Percentiles rank a stretch among this genome's conserved stretches.
Conservation (phyloP, 352 stramenopile species). For the Globisporangium echinulatum region DNA sequence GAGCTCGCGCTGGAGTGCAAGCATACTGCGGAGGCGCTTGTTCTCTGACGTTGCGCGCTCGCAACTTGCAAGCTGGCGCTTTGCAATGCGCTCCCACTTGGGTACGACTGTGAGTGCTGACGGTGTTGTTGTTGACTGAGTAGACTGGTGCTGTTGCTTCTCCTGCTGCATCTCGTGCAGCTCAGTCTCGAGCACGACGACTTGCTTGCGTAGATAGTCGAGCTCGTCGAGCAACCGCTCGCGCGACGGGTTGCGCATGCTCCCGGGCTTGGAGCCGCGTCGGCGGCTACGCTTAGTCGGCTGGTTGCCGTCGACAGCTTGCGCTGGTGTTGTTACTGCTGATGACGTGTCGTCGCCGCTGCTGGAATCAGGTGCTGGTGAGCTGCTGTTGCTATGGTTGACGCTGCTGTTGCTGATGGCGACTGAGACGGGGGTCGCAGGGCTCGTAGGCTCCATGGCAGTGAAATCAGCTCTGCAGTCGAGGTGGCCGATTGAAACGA, state of each 20-base stretch:
- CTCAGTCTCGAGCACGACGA: conserved; percentile 15
- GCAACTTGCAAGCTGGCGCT: conserved; percentile 3
- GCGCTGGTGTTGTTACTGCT: background rate
- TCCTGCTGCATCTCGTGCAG: conserved; percentile 6
- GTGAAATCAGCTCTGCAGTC: background rate
- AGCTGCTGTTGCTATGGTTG: too few relatives aligned
- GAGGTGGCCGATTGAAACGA: background rate
- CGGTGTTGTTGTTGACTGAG: too few relatives aligned
- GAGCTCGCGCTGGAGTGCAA: conserved; percentile 6
- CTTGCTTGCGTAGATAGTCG: conserved; percentile 15
- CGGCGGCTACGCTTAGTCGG: background rate
- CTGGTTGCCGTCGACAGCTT: background rate
- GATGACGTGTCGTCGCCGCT: background rate
- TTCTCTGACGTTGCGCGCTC: conserved; percentile 3
- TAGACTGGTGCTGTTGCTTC: too few relatives aligned
- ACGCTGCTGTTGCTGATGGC: background rate
- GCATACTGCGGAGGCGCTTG: conserved; percentile 8
- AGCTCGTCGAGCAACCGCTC: conserved; percentile 20
- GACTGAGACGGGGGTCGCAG: background rate
- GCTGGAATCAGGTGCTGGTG: too few relatives aligned
- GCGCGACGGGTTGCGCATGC: conserved; percentile 12
- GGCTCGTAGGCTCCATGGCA: background rate
- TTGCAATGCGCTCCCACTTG: conserved; percentile 10
- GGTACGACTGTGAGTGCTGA: background rate
- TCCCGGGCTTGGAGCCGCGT: conserved; percentile 5